Percentiles rank a stretch among this genome's conserved stretches.
Evolutionary conservation across 2,329 filamentous ascomycete species (phyloP).

Genomic region (Talaromyces sp.): DNA sequence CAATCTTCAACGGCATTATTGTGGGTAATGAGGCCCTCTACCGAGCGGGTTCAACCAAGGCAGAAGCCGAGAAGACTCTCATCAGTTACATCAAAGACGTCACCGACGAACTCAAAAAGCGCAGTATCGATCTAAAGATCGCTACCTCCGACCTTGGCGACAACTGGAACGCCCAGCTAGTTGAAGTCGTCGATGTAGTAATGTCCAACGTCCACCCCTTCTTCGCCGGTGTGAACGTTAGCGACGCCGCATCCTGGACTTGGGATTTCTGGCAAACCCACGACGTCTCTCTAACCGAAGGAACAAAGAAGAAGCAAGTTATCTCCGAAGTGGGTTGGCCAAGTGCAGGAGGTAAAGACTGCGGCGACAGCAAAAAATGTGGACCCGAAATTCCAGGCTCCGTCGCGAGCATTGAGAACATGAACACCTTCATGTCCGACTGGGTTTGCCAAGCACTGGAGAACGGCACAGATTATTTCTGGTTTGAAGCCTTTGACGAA

Average conservation of each 20-base stretch:
- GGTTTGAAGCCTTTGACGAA: constrained; percentile 96
- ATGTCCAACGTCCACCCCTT: constrained; percentile 98
- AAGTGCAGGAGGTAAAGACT: constrained; percentile 76
- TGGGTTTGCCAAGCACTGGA: constrained; percentile 80
- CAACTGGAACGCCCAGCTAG: constrained; percentile 76
- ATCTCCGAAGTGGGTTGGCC: constrained; percentile 95
- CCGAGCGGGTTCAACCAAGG: constrained; percentile 50
- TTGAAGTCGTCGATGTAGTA: constrained; percentile 74
- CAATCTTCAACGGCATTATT: constrained; percentile 63
- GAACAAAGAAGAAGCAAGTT: constrained; percentile 67
- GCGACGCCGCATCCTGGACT: constrained; percentile 76
- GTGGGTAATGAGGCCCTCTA: constrained; percentile 67
- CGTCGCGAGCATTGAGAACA: constrained; percentile 74
- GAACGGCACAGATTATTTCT: constrained; percentile 92
- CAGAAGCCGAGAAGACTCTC: constrained; percentile 69
- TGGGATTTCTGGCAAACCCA: constrained; percentile 76
- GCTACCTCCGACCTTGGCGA: constrained; percentile 88
- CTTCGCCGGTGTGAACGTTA: constrained; percentile 76
- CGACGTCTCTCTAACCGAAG: constrained; percentile 67
- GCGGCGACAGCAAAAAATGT: constrained; percentile 64
- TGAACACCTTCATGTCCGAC: constrained; percentile 83
- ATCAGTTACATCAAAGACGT: constrained; percentile 68
- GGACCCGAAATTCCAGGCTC: constrained; percentile 60
- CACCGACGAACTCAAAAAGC: constrained; percentile 69
- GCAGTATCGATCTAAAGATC: constrained; percentile 71